A percentile compares a stretch with the other conserved stretches of the same genome.
phyloP scores from a whole-genome alignment of 108 stramenopile genomes.

The Pseudonitzschia multiseries region DNA sequence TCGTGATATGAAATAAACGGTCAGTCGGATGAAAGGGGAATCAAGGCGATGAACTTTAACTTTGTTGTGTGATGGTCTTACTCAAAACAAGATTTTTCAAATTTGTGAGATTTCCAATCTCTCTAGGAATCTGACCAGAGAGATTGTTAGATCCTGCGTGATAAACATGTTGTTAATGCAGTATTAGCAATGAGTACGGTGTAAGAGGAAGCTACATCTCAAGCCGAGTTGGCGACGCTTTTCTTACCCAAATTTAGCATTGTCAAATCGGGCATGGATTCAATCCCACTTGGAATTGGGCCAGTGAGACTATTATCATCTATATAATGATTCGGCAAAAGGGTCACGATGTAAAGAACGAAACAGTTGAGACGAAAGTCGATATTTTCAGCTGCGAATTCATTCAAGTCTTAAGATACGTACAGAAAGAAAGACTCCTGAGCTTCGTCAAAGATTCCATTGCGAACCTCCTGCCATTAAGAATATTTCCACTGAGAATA shows the following conservation, averaged over 20 bases:
- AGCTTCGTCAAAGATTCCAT: background rate
- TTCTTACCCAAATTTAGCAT: background rate
- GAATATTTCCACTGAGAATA: no score
- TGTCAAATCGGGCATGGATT: background rate
- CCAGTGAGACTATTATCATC: background rate
- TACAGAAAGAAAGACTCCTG: background rate
- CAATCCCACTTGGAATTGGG: background rate
- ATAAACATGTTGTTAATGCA: background rate
- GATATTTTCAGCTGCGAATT: background rate
- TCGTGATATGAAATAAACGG: no score
- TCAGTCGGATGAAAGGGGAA: no score
- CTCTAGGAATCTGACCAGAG: background rate
- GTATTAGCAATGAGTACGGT: background rate
- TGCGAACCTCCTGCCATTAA: no score
- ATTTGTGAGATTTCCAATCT: slow-evolving; percentile 3
- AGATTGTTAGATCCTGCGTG: background rate
- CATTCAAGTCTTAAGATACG: background rate
- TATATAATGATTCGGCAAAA: background rate
- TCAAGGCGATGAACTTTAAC: no score
- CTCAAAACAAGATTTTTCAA: slow-evolving; percentile 4
- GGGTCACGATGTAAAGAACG: background rate
- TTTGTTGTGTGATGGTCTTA: background rate
- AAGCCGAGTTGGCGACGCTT: background rate
- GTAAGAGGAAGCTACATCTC: no score
- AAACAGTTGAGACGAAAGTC: background rate